A percentile compares a stretch with the other conserved stretches of the same genome.
Conservation (phyloP, 163 green algal genomes). For the Scenedesmus sp. region DNA sequence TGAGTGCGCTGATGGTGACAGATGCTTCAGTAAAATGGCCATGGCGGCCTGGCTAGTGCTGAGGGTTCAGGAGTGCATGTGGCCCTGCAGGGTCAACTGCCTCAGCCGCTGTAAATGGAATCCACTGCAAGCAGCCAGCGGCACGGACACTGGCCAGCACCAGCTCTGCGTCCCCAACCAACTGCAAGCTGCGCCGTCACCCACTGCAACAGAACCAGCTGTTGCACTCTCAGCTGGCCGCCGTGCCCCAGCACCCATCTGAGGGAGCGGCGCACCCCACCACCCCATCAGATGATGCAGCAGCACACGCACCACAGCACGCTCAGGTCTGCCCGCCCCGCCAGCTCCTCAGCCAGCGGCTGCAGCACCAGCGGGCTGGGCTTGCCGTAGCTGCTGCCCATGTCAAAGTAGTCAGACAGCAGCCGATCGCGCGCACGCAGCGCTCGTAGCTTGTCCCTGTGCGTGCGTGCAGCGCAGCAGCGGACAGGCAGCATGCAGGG, state of each 20-base stretch:
- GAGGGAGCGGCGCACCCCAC: background rate
- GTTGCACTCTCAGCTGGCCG: background rate
- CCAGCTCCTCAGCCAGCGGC: constrained; percentile 65
- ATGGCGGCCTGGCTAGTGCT: too few relatives aligned
- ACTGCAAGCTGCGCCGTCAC: background rate
- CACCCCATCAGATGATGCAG: background rate
- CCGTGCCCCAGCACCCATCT: background rate
- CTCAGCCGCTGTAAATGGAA: too few relatives aligned
- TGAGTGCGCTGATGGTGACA: background rate
- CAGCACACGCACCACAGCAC: constrained; percentile 40
- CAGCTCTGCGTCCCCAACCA: background rate
- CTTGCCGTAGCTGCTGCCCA: constrained; percentile 85
- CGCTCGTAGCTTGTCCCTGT: background rate
- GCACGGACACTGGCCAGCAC: background rate
- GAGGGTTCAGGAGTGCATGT: too few relatives aligned
- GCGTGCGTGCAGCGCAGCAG: background rate
- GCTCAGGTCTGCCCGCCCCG: background rate
- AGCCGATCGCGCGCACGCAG: background rate
- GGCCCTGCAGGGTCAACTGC: too few relatives aligned
- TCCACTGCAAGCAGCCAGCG: background rate
- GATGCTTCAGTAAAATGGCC: too few relatives aligned
- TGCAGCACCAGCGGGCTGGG: constrained; percentile 81
- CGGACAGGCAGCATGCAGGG: background rate
- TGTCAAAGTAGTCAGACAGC: constrained; percentile 77
- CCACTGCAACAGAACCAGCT: background rate